phyloP scores from a whole-genome alignment of 768 basidiomycete species.

The Collybia sordida region DNA sequence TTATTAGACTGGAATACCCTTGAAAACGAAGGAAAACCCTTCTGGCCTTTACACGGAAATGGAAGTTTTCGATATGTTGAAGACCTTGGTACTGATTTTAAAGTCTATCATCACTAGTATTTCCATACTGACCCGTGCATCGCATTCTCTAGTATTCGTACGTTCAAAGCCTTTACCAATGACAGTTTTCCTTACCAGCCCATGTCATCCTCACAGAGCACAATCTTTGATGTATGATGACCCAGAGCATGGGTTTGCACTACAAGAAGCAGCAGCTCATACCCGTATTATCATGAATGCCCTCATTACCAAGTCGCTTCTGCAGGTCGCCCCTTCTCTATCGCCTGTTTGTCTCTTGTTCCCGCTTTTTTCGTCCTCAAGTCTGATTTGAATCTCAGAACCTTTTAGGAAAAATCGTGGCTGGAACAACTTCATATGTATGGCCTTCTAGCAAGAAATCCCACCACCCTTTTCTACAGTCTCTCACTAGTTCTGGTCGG shows the following conservation, averaged over 20 bases:
- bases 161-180: background rate
- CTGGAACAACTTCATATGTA: slow-evolving; percentile 3
- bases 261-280: slow-evolving; percentile 25
- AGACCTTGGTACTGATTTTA: slow-evolving; percentile 23
- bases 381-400: background rate
- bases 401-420: slow-evolving; percentile 6
- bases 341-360: slow-evolving; percentile 21
- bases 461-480: slow-evolving; percentile 36
- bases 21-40: slow-evolving; percentile 47
- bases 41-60: slow-evolving; percentile 43
- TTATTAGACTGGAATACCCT: slow-evolving; percentile 37
- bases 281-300: slow-evolving; percentile 28
- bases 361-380: too few species aligned
- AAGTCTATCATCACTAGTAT: background rate
- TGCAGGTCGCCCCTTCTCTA: slow-evolving; percentile 20
- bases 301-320: slow-evolving; percentile 30
- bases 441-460: slow-evolving; percentile 24
- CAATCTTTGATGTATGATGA: slow-evolving; percentile 27
- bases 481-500: slow-evolving; percentile 33
- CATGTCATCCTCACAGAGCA: slow-evolving; percentile 8
- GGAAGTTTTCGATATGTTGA: slow-evolving; percentile 46
- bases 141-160: slow-evolving; percentile 11
- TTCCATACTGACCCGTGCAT: background rate
- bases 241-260: slow-evolving; percentile 31
- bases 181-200: background rate